Percentiles rank a stretch among this genome's conserved stretches.
Conservation (phyloP, 129 eudicot species). For the Smallanthus sonchifolius region DNA sequence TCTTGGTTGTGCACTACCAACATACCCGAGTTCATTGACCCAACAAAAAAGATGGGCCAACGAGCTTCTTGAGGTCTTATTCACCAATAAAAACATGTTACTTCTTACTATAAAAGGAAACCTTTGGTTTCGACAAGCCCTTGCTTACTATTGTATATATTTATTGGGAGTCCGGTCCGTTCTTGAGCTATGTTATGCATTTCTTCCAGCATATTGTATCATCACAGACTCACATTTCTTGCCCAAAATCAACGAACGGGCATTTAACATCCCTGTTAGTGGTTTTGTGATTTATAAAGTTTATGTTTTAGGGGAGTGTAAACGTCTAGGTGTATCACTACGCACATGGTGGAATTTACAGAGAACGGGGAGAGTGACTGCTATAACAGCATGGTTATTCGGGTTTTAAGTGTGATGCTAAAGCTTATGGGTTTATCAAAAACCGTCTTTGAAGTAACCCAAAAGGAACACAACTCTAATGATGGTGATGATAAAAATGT, state of each 20-base stretch:
- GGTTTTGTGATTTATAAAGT: constrained; percentile 26
- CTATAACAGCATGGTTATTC: constrained; percentile 41
- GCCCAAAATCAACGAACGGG: constrained; percentile 36
- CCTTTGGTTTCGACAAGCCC: constrained; percentile 47
- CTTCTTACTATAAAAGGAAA: constrained; percentile 28
- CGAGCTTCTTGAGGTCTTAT: constrained; percentile 40
- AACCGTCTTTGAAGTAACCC: constrained; percentile 45
- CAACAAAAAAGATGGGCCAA: too few relatives aligned
- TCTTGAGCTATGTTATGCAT: constrained; percentile 38
- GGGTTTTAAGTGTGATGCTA: constrained; percentile 30
- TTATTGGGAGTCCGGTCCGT: constrained; percentile 40
- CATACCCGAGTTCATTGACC: too few relatives aligned
- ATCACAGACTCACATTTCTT: constrained; percentile 34
- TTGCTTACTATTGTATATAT: constrained; percentile 31
- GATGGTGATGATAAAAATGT: constrained; percentile 10
- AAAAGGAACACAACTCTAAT: constrained; percentile 27
- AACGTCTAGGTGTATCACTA: constrained; percentile 34
- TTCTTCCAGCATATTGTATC: constrained; percentile 47
- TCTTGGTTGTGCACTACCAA: too few relatives aligned
- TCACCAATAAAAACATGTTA: constrained; percentile 34
- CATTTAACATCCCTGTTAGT: constrained; percentile 26
- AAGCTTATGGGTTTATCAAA: constrained; percentile 42
- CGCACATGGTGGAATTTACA: constrained; percentile 72
- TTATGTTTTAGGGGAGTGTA: constrained; percentile 32
- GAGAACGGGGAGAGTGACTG: constrained; percentile 34